Conservation (phyloP, 495 filamentous ascomycete genomes). For the Penicillium samsonianum region DNA sequence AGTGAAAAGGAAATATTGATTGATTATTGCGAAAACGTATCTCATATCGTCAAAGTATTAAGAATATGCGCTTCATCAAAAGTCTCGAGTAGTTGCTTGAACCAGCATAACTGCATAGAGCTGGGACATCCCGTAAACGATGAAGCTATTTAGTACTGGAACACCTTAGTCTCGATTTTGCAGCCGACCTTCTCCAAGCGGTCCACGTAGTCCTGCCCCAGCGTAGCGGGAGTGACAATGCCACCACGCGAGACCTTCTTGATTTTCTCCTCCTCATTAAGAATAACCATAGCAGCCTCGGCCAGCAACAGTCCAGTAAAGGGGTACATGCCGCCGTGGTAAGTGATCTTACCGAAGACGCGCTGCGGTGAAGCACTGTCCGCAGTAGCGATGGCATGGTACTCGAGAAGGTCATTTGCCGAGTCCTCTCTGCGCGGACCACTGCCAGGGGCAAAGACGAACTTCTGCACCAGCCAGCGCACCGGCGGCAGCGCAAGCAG, state of each 20-base stretch:
- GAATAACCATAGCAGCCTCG: conserved; percentile 70
- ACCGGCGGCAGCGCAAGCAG: conserved; percentile 57
- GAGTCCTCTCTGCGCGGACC: conserved; percentile 62
- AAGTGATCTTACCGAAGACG: conserved; percentile 60
- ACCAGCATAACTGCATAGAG: neutral
- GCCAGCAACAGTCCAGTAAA: conserved; percentile 68
- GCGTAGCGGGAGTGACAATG: conserved; percentile 77
- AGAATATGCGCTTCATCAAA: neutral
- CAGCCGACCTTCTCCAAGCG: conserved; percentile 65
- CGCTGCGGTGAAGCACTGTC: conserved; percentile 46
- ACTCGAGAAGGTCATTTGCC: conserved; percentile 60
- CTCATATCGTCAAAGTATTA: conserved; percentile 5
- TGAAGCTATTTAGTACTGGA: conserved; percentile 30
- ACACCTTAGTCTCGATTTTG: conserved; percentile 54
- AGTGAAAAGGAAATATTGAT: neutral
- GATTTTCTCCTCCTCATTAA: conserved; percentile 60
- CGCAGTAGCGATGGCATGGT: conserved; percentile 63
- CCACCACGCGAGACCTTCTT: conserved; percentile 64
- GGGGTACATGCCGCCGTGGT: conserved; percentile 64
- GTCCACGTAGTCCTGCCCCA: conserved; percentile 77
- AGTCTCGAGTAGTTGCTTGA: neutral
- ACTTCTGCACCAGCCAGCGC: conserved; percentile 52
- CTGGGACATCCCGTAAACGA: neutral
- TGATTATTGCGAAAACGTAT: conserved; percentile 5
- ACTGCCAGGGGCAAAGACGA: conserved; percentile 65